These are phyloP conservation scores for Didymella glomerata DNA, from an alignment of 2,329 filamentous ascomycete genomes.

Conservation along the genomic window DNA sequence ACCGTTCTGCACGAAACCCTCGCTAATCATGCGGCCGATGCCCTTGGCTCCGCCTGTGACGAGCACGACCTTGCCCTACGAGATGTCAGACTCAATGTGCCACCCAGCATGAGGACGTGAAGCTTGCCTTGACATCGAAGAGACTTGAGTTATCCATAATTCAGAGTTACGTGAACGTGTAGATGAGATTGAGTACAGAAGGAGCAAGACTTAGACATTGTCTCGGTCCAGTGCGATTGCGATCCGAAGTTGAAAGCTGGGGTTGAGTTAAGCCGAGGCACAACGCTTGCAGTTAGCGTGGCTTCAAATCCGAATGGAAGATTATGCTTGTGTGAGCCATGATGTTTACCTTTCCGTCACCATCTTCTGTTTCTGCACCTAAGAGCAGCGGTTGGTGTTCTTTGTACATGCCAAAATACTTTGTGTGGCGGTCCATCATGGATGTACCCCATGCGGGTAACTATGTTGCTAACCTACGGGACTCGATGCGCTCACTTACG, in stretches of 20 bases:
- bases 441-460: too few species aligned
- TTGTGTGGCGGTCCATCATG: too few species aligned
- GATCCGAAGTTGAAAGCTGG: constrained; percentile 29
- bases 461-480: too few species aligned
- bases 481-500: too few species aligned
- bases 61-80: constrained; percentile 56
- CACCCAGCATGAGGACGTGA: neutral
- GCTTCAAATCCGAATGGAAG: too few species aligned
- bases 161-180: neutral
- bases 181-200: neutral
- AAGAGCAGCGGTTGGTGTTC: too few species aligned
- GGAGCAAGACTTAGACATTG: constrained; percentile 4
- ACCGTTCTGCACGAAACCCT: constrained; percentile 71
- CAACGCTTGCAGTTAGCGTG: constrained; percentile 1
- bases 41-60: constrained; percentile 63
- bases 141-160: constrained; percentile 49
- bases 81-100: constrained; percentile 1
- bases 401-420: too few species aligned
- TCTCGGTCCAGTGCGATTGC: constrained; percentile 18
- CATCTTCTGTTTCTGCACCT: too few species aligned
- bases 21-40: constrained; percentile 73
- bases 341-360: too few species aligned
- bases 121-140: constrained; percentile 49
- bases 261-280: constrained; percentile 36
- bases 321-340: too few species aligned